Percentiles rank a stretch among this genome's conserved stretches.
phyloP scores from a whole-genome alignment of 441 rosid genomes.

The Bocquillonia castaneifolia region DNA sequence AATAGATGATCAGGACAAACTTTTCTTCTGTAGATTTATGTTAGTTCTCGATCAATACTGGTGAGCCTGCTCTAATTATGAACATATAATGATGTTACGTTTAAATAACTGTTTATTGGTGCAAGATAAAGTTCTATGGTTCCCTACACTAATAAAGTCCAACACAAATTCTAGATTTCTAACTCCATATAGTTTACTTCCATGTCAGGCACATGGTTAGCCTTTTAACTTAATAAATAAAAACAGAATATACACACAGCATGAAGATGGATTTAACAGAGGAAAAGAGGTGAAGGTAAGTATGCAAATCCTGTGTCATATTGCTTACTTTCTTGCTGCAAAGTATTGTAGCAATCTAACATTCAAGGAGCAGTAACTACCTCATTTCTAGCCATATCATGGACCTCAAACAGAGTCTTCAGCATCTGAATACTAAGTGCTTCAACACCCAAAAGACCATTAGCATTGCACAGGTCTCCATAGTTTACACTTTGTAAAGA shows the following conservation, averaged over 20 bases:
- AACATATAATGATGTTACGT: neutral
- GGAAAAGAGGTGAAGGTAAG: neutral
- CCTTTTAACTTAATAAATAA: neutral
- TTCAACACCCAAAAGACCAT: slow-evolving; percentile 52
- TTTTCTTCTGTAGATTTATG: neutral
- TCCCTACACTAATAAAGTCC: neutral
- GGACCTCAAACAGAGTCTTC: slow-evolving; percentile 64
- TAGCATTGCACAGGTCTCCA: slow-evolving; percentile 31
- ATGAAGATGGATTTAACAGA: neutral
- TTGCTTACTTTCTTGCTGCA: neutral
- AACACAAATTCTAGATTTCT: too few species aligned
- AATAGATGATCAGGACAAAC: neutral
- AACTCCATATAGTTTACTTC: neutral
- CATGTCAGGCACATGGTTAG: neutral
- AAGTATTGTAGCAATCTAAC: neutral
- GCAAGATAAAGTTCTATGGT: neutral
- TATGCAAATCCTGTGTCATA: neutral
- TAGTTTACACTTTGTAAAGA: slow-evolving; percentile 44
- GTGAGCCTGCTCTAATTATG: neutral
- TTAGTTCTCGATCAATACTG: neutral
- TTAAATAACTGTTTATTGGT: neutral
- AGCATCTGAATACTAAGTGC: slow-evolving; percentile 66
- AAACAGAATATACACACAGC: neutral
- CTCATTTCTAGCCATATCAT: slow-evolving; percentile 86
- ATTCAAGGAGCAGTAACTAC: slow-evolving; percentile 30